Evolutionary conservation across 2,329 filamentous ascomycete genomes (phyloP).

Genomic region (Hypoxylon sp.): DNA sequence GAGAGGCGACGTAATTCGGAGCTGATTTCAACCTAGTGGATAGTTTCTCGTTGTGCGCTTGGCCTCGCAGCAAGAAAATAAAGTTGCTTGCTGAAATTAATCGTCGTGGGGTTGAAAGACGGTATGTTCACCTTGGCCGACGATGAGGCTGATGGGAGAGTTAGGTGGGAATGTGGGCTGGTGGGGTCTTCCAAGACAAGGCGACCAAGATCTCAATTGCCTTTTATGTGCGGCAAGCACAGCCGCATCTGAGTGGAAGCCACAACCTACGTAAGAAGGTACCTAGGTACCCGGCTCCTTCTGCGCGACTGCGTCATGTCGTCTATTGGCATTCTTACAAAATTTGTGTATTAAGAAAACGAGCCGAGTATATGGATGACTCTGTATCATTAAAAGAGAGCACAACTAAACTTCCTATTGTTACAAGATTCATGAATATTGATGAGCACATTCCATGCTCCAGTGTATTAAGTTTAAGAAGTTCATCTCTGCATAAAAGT

Average conservation of each 20-base stretch:
- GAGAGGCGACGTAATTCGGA: background rate
- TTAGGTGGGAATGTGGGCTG: slow-evolving; percentile 38
- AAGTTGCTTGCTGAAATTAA: slow-evolving; percentile 3
- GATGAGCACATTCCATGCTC: background rate
- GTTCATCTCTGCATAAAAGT: background rate
- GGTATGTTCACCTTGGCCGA: slow-evolving; percentile 12
- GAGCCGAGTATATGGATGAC: background rate
- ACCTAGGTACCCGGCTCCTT: background rate
- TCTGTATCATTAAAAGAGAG: background rate
- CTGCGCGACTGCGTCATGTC: background rate
- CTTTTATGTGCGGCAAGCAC: slow-evolving; percentile 22
- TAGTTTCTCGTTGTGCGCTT: background rate
- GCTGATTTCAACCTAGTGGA: background rate
- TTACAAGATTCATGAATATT: background rate
- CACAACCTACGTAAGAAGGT: background rate
- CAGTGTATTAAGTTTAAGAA: background rate
- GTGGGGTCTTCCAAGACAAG: slow-evolving; percentile 34
- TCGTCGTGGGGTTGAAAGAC: slow-evolving; percentile 20
- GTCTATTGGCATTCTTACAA: background rate
- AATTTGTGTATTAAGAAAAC: too few species aligned
- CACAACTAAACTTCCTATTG: background rate
- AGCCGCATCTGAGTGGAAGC: background rate
- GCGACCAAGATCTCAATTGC: slow-evolving; percentile 32
- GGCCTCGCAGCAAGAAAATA: slow-evolving; percentile 2
- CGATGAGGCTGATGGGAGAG: slow-evolving; percentile 26